Percentiles rank a stretch among this genome's conserved stretches.
Conservation (phyloP, 139 green algal species). For the Ettlia oleoabundans region DNA sequence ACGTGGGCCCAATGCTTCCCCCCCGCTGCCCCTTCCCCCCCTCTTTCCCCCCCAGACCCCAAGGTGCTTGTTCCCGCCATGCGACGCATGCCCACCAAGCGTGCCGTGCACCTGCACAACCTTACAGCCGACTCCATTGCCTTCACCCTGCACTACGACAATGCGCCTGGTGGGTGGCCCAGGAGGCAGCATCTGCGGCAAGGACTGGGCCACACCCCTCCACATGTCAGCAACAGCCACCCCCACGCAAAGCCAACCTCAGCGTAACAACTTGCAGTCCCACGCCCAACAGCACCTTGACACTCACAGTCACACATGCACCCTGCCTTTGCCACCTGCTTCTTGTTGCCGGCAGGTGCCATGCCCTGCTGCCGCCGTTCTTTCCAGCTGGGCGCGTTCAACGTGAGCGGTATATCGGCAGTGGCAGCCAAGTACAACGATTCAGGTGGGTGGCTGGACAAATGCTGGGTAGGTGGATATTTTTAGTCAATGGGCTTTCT, state of each 20-base stretch:
- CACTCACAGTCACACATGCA: background rate
- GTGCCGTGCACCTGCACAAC: slow-evolving; percentile 62
- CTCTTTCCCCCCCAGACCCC: background rate
- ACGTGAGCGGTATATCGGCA: slow-evolving; percentile 49
- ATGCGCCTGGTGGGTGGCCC: slow-evolving; percentile 18
- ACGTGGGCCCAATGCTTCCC: too few species aligned
- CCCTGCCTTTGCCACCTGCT: too few species aligned
- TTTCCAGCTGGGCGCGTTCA: slow-evolving; percentile 36
- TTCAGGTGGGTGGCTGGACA: background rate
- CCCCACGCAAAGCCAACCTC: too few species aligned
- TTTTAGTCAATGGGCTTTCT: background rate
- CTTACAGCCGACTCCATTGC: slow-evolving; percentile 60
- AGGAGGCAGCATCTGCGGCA: background rate
- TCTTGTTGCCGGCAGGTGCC: background rate
- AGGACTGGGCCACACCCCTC: too few species aligned
- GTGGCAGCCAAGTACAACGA: slow-evolving; percentile 57
- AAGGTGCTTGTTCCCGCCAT: slow-evolving; percentile 49
- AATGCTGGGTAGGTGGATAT: background rate
- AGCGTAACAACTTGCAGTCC: too few species aligned
- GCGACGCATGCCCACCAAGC: slow-evolving; percentile 81
- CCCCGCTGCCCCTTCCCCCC: background rate
- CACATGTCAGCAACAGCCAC: too few species aligned
- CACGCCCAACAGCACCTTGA: too few species aligned
- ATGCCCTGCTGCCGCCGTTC: slow-evolving; percentile 6
- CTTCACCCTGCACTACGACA: slow-evolving; percentile 73